phyloP scores from a whole-genome alignment of 2,329 filamentous ascomycete genomes.

The Chrysoporthe puriensis region DNA sequence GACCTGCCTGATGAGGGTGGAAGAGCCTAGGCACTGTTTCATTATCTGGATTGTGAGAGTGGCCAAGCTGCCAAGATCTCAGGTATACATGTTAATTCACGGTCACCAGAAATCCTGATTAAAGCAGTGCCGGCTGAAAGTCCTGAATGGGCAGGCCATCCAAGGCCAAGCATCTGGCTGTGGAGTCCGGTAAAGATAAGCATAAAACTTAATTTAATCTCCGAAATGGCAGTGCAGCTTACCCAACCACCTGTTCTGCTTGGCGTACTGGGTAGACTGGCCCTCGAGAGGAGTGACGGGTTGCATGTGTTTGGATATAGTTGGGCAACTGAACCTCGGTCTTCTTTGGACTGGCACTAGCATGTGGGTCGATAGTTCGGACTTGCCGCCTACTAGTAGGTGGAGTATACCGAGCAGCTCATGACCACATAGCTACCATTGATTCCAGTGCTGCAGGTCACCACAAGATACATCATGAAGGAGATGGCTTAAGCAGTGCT shows the following conservation, averaged over 20 bases:
- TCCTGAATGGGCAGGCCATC: conserved; percentile 1
- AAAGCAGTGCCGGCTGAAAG: background rate
- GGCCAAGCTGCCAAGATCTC: background rate
- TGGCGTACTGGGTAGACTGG: background rate
- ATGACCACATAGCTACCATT: too few relatives aligned
- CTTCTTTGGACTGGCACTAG: background rate
- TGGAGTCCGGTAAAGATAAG: background rate
- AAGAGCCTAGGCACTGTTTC: background rate
- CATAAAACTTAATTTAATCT: conserved; percentile 14
- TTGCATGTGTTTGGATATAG: background rate
- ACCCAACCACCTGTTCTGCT: background rate
- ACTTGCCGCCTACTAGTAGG: background rate
- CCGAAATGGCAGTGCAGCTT: background rate
- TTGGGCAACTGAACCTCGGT: background rate
- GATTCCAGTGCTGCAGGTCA: too few relatives aligned
- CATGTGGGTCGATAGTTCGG: background rate
- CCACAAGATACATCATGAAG: too few relatives aligned
- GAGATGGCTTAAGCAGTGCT: too few relatives aligned
- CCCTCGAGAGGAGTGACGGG: background rate
- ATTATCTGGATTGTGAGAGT: conserved; percentile 1
- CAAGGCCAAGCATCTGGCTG: background rate
- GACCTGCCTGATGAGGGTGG: conserved; percentile 3
- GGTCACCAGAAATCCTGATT: background rate
- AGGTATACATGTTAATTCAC: background rate
- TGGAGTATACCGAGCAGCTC: background rate